Conservation (phyloP, 2,329 filamentous ascomycete genomes). For the Raffaelea deltoideospora region DNA sequence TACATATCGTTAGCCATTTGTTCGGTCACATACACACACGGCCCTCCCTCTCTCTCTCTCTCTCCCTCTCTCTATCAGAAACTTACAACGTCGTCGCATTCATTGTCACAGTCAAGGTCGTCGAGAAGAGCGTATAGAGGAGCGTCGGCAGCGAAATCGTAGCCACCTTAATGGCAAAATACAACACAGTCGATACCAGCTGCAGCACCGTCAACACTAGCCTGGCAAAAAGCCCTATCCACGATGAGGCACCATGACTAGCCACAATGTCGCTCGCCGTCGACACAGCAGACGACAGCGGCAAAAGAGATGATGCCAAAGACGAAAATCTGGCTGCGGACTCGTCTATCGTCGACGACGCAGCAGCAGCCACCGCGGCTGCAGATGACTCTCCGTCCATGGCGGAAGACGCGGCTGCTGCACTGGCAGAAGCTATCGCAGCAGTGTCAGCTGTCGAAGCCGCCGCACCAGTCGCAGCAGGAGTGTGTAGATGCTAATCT, state of each 20-base stretch:
- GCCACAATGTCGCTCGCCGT: slow-evolving; percentile 20
- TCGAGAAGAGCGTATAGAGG: slow-evolving; percentile 79
- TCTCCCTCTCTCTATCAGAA: too few relatives aligned
- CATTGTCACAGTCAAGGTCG: slow-evolving; percentile 93
- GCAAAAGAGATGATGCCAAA: slow-evolving; percentile 11
- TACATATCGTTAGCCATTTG: too few relatives aligned
- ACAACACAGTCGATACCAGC: slow-evolving; percentile 42
- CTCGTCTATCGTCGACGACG: too few relatives aligned
- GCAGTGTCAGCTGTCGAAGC: too few relatives aligned
- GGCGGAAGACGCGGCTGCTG: too few relatives aligned
- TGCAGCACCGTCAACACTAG: slow-evolving; percentile 40
- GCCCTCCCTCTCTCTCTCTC: too few relatives aligned
- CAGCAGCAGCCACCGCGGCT: slow-evolving; percentile 3
- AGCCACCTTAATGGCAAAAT: slow-evolving; percentile 70
- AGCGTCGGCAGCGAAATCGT: slow-evolving; percentile 83
- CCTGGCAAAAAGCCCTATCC: slow-evolving; percentile 41
- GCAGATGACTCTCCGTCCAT: not conserved
- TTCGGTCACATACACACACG: too few relatives aligned
- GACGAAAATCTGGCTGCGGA: not conserved
- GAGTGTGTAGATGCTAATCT: too few relatives aligned
- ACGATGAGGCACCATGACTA: slow-evolving; percentile 29
- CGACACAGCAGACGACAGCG: slow-evolving; percentile 23
- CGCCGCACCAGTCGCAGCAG: too few relatives aligned
- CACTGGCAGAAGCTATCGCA: too few relatives aligned
- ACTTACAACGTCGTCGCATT: slow-evolving; percentile 87